phyloP scores from a whole-genome alignment of 208 protist species.

The Blastocrithidia nonstop region DNA sequence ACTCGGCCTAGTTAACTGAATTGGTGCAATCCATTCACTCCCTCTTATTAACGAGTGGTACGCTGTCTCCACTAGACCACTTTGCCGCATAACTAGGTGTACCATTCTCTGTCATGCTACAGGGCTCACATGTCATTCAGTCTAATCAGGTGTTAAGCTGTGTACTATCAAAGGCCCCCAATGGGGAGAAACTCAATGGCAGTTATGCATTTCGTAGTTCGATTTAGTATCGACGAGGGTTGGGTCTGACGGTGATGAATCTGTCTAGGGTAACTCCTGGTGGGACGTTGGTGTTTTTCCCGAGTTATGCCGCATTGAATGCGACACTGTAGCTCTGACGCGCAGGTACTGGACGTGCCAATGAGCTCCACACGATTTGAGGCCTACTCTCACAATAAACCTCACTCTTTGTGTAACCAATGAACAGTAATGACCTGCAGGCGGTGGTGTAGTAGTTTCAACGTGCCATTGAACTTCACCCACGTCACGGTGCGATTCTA shows the following conservation, averaged over 20 bases:
- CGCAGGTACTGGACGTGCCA: conserved; percentile 15
- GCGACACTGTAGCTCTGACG: conserved; percentile 61
- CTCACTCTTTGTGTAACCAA: conserved; percentile 79
- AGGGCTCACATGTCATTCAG: conserved; percentile 88
- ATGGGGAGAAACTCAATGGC: conserved; percentile 63
- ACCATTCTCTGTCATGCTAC: conserved; percentile 61
- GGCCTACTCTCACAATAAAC: conserved; percentile 61
- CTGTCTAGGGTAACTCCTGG: conserved; percentile 79
- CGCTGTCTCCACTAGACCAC: conserved; percentile 89
- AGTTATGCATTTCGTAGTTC: conserved; percentile 65
- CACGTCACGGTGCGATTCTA: conserved; percentile 75
- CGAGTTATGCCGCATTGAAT: conserved; percentile 77
- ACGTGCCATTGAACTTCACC: conserved; percentile 31
- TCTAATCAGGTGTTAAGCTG: conserved; percentile 41
- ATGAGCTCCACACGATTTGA: conserved; percentile 37
- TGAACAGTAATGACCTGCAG: conserved; percentile 22
- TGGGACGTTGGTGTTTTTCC: conserved; percentile 96
- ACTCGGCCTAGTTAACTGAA: conserved; percentile 42
- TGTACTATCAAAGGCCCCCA: conserved; percentile 51
- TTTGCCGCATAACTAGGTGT: conserved; percentile 86
- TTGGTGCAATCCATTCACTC: conserved; percentile 20
- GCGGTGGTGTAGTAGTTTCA: conserved; percentile 56
- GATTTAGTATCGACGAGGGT: conserved; percentile 49
- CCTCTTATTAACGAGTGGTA: conserved; percentile 93
- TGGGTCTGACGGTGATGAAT: conserved; percentile 84